Base-by-base conservation (phyloP, 225 moss, liverwort and hornwort species). In the Sphagnum tenellum region DNA sequence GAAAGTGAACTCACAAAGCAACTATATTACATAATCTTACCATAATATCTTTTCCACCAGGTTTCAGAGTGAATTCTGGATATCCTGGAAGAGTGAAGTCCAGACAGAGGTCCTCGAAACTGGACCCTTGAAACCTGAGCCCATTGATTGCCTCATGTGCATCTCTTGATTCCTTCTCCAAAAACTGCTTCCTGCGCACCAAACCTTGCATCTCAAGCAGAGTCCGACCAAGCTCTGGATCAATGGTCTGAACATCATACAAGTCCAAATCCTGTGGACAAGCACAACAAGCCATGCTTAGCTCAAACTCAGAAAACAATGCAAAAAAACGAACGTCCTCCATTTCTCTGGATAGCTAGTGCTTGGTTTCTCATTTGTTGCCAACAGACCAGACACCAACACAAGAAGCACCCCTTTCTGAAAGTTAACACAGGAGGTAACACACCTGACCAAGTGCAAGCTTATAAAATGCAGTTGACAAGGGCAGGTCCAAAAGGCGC, bases 21-120 rank as follows among this genome's bases (percentile, higher is more conserved):
- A 7, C 44, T 61, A 29, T 29, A 29, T 29, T 29, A 29, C 29
- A 29, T 29, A 29, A 29, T 47, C 72, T 5, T 82, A 98, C 98
- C 90, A 69, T 70, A n/a, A 74, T 50, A 10, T 90, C 81, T 63
- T 71, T 80, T 67, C 98, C 98, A 6, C 77, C 73, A 55, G 75
- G 67, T 73, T 84, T 90, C 74, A 98, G 77, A 61, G 65, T 73
- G 9, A 83, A 89, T 3, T 86, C 92, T 7, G 90, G 87, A 69
- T 82, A 87, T 10, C 98, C 98, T 71, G 98, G 93, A 66, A 98
- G 89, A 65, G 98, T 98, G 66, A 98, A 98, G 71, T 98, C 93
- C 50, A 98, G 64, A 70, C 75, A 98, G 47, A 98, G 87, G 72
- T 93, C 98, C 76, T 93, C 90, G 66, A 98, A 69, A 69, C 61